A percentile compares a stretch with the other conserved stretches of the same genome.
Evolutionary conservation across 768 basidiomycete genomes (phyloP).

Genomic region (Hygrocybe coccinea): DNA sequence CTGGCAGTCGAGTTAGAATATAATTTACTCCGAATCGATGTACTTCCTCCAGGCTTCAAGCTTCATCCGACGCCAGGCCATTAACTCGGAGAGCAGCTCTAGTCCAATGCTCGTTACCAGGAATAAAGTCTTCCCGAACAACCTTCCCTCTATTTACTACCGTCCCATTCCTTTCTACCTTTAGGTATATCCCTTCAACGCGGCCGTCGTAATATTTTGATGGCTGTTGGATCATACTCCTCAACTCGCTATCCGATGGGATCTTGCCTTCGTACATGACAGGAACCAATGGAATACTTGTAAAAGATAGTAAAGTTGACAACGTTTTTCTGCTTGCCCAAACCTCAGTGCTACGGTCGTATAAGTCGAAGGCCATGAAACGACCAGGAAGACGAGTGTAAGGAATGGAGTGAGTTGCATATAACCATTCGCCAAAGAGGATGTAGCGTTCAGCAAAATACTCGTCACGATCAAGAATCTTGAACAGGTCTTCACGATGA

Average conservation of each 20-base stretch:
- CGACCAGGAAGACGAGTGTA: conserved; percentile 51
- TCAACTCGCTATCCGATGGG: conserved; percentile 37
- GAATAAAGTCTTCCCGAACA: conserved; percentile 56
- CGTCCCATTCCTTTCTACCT: conserved; percentile 40
- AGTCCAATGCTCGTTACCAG: conserved; percentile 61
- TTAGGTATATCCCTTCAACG: conserved; percentile 56
- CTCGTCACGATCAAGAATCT: conserved; percentile 44
- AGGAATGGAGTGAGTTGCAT: conserved; percentile 55
- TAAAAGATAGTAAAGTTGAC: conserved; percentile 31
- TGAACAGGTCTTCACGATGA: conserved; percentile 41
- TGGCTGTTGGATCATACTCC: conserved; percentile 40
- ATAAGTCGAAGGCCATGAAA: conserved; percentile 58
- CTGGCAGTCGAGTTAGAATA: no score
- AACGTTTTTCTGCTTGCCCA: conserved; percentile 40
- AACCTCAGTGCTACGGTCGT: conserved; percentile 43
- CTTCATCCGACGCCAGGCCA: conserved; percentile 16
- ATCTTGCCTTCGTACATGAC: conserved; percentile 40
- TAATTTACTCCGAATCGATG: background rate
- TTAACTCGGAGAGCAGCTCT: conserved; percentile 39
- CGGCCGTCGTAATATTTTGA: conserved; percentile 46
- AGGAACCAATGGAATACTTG: conserved; percentile 41
- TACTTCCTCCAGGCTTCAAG: background rate
- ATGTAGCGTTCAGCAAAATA: conserved; percentile 55
- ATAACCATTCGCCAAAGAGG: conserved; percentile 62
- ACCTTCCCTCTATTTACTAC: conserved; percentile 50